Percentiles rank a stretch among this genome's conserved stretches.
Conservation (phyloP, 768 basidiomycete genomes). For the Collybiopsis luxurians region DNA sequence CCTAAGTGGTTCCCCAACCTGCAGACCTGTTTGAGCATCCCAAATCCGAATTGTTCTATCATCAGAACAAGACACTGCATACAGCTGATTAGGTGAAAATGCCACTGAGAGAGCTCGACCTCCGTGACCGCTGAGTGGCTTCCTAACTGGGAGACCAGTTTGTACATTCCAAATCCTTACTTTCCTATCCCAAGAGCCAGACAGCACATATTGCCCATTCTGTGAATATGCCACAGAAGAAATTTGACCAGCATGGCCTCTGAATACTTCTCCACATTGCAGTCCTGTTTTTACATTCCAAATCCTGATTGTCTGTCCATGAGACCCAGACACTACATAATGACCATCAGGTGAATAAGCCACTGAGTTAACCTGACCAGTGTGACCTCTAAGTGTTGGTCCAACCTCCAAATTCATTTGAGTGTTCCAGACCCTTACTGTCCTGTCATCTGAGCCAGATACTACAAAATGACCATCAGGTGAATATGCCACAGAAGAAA, state of each 20-base stretch:
- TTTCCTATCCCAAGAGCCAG: not conserved
- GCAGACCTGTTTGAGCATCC: slow-evolving; percentile 48
- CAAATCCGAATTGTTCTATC: slow-evolving; percentile 11
- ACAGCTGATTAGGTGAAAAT: not conserved
- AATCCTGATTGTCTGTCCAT: not conserved
- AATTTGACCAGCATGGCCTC: slow-evolving; percentile 7
- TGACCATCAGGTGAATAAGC: slow-evolving; percentile 39
- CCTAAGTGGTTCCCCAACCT: slow-evolving; percentile 41
- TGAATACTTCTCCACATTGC: not conserved
- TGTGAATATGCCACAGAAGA: slow-evolving; percentile 7
- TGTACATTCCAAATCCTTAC: not conserved
- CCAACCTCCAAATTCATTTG: not conserved
- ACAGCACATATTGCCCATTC: slow-evolving; percentile 2
- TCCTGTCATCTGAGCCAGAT: not conserved
- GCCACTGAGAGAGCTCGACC: not conserved
- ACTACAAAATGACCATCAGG: slow-evolving; percentile 18
- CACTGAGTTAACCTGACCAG: slow-evolving; percentile 9
- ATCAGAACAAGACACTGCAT: not conserved
- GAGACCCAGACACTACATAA: slow-evolving; percentile 37
- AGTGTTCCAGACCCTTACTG: not conserved
- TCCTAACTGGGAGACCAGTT: not conserved
- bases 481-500: not conserved
- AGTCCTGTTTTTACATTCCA: slow-evolving; percentile 26
- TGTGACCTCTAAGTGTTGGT: slow-evolving; percentile 10
- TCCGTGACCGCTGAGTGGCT: not conserved